phyloP scores from a whole-genome alignment of 2,329 filamentous ascomycete species.

The Trichoderma sp. region DNA sequence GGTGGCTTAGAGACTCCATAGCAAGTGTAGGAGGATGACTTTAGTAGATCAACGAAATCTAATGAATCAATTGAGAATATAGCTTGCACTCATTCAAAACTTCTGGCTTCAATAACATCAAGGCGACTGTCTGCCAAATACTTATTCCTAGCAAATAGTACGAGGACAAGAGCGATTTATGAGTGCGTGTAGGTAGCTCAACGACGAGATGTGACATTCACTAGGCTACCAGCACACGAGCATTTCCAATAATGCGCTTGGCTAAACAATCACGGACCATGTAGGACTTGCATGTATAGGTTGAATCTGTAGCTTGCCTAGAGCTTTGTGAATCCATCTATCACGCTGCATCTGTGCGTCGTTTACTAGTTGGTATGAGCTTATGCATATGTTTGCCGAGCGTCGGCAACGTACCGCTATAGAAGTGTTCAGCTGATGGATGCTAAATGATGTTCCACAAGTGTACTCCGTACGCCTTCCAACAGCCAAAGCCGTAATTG shows the following conservation, averaged over 20 bases:
- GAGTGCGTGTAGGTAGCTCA: not conserved
- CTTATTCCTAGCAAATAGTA: too few relatives aligned
- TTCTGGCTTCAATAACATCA: too few relatives aligned
- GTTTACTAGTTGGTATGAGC: not conserved
- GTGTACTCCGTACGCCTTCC: not conserved
- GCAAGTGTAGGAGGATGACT: not conserved
- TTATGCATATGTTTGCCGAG: not conserved
- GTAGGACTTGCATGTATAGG: not conserved
- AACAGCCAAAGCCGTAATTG: not conserved
- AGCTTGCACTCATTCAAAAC: too few relatives aligned
- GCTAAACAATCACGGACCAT: not conserved
- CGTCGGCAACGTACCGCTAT: not conserved
- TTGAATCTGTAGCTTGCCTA: not conserved
- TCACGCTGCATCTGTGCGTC: not conserved
- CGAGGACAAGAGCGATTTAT: too few relatives aligned
- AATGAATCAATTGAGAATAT: too few relatives aligned
- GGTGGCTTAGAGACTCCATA: not conserved
- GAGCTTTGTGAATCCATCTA: not conserved
- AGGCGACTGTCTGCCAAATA: too few relatives aligned
- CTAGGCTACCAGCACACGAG: not conserved
- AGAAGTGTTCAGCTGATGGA: not conserved
- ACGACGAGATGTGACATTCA: not conserved
- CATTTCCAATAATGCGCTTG: not conserved
- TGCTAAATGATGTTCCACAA: not conserved
- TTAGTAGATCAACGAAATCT: not conserved